Evolutionary conservation across 2,329 filamentous ascomycete species (phyloP).

Genomic region (Talaromyces piceae): DNA sequence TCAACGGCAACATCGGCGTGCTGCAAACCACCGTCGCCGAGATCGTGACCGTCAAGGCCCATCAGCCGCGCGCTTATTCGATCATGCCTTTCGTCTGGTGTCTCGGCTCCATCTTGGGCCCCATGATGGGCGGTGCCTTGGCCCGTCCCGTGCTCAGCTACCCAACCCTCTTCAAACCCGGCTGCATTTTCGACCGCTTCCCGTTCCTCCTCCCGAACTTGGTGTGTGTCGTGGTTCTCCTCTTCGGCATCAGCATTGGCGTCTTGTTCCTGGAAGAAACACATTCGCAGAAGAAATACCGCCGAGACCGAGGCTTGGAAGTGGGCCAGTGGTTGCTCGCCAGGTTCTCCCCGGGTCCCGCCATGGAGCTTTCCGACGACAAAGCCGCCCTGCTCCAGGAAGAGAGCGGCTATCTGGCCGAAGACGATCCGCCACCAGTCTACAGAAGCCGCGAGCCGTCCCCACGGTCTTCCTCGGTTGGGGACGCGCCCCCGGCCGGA

Average conservation of each 20-base stretch:
- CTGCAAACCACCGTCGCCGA: conserved; percentile 93
- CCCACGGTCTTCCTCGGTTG: conserved; percentile 39
- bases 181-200: conserved; percentile 74
- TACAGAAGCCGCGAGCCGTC: conserved; percentile 56
- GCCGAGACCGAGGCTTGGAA: conserved; percentile 68
- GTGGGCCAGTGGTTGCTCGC: conserved; percentile 62
- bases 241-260: conserved; percentile 68
- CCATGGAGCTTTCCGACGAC: conserved; percentile 15
- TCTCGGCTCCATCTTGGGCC: conserved; percentile 88
- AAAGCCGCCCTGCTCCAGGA: conserved; percentile 34
- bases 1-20: conserved; percentile 96
- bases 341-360: conserved; percentile 21
- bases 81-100: conserved; percentile 99
- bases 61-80: conserved; percentile 89
- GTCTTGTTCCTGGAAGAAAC: conserved; percentile 91
- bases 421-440: conserved; percentile 56
- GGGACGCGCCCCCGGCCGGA: conserved; percentile 23
- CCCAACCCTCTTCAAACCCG: conserved; percentile 62
- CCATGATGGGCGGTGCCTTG: conserved; percentile 81
- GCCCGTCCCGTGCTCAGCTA: conserved; percentile 81
- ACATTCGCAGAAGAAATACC: conserved; percentile 70
- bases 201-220: conserved; percentile 89
- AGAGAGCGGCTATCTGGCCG: conserved; percentile 55
- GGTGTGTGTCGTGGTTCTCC: conserved; percentile 74
- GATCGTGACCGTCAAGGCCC: conserved; percentile 83